Base-by-base conservation (phyloP, 371 early-diverging fungal species). In the Mortierella sp. region DNA sequence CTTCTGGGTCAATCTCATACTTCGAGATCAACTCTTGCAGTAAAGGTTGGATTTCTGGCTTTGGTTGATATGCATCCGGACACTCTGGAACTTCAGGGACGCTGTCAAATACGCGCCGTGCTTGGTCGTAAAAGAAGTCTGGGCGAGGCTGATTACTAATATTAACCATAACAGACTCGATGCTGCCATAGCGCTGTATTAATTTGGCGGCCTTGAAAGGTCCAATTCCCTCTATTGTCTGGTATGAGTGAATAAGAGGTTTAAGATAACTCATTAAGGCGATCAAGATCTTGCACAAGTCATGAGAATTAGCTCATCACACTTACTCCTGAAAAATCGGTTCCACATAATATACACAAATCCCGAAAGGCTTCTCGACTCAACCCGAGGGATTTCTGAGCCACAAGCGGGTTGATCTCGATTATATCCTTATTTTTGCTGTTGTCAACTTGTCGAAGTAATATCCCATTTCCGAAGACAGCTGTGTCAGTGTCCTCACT, bases 271-370 rank as follows among this genome's bases (percentile, higher is more conserved):
- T 48, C 43, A 43, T 15, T 4, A 43, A 15, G 15, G 10, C 10
- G 13, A 43, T 15, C 15, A 43, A 1, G 2, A 4, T 4, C 0
- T 43, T 15, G 10, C 15, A 10, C 13, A 13, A 13, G 15, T 43
- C 10, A 43, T 43, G 43, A 15, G 5, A 15, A 43, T 43, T 10
- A 10, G 43, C 0, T 6, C 16, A n/a, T n/a, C 0, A 3, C 1
- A 21, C 59, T 72, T 72, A 81, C 81, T 10, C 86, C 84, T 53
- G 91, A 89, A 76, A 93, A 95, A 61, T 95, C 95, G 0, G 94
- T 94, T 8, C 94, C 95, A 67, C 94, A 95, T n/a, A 95, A 73
- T 50, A 95, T 95, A 65, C 94, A 93, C 62, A 95, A 28, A 72
- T 94, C 95, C 4, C 92, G 70, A 74, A 93, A 94, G 13, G 87